Evolutionary conservation across 2,329 filamentous ascomycete species (phyloP), one percentile per base, ranked within the genome.

Genomic region (Fusarium pseudoanthophilum): DNA sequence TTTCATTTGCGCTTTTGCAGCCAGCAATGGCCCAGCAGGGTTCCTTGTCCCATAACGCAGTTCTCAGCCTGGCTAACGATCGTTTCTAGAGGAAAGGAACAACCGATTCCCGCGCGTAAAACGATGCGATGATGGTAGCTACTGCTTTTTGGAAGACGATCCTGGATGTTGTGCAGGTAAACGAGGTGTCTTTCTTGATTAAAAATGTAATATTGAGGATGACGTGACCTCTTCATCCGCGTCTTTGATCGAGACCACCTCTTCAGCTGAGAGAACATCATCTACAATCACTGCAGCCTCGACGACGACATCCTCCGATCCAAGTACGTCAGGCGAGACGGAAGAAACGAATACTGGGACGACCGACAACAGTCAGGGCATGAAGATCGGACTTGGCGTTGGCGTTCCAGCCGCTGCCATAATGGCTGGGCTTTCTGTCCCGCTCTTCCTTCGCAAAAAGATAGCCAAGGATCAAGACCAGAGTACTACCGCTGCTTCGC

Each of bases 91-190:
- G 18, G 68, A 72, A 30, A 61, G 39, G 10, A 62, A 67, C 8
- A 60, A 65, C 14, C 26, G 66, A 7, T 66, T 75, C 14, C 74
- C 73, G 8, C 55, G 74, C 4, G 71, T 74, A 11, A 59, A 46
- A 13, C n/a, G 36, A 26, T 76, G 73, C 37, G 43, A 63, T 1
- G 69, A 76, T 52, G 73, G 74, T 2, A 72, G 71, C n/a, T 69
- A 56, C n/a, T 76, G 71, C n/a, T 76, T 69, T 26, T 60, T 8
- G 1, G 34, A 76, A 15, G 53, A 74, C n/a, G 69, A 75, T 26
- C 42, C 40, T 24, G 60, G 62, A 8, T 76, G 73, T 11, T 76
- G 69, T 6, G 45, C 64, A 7, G 65, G 66, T 7, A 66, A 55
- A 26, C 55, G 68, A 0, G 74, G 73, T 10, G 40, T 56, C 1